These are phyloP conservation scores for Tagetes patula DNA, from an alignment of 129 eudicot genomes.

Conservation along the genomic window DNA sequence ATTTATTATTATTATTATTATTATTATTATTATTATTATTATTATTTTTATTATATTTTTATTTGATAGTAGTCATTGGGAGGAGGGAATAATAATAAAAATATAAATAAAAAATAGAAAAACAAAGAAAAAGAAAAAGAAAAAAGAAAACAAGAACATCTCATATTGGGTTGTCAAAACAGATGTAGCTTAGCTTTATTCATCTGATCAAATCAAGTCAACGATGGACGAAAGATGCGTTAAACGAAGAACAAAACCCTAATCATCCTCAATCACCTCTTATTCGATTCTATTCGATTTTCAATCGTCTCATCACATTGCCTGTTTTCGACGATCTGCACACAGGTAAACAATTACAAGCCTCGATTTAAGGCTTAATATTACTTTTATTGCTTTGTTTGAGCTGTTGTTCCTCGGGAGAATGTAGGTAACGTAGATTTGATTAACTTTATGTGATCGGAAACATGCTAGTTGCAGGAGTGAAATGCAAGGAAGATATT, in stretches of 20 bases:
- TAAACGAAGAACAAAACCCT: constrained; percentile 34
- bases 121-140: background rate
- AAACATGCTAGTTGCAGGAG: constrained; percentile 10
- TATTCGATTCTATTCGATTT: constrained; percentile 25
- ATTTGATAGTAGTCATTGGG: constrained; percentile 4
- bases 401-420: constrained; percentile 10
- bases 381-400: constrained; percentile 17
- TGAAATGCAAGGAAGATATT: background rate
- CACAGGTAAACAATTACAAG: background rate
- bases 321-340: constrained; percentile 26
- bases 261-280: constrained; percentile 2
- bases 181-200: constrained; percentile 16
- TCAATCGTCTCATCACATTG: constrained; percentile 28
- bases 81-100: constrained; percentile 9
- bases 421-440: constrained; percentile 31
- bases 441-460: constrained; percentile 22
- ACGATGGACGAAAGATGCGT: constrained; percentile 25
- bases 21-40: background rate
- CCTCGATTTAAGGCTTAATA: constrained; percentile 17
- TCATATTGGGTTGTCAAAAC: constrained; percentile 36
- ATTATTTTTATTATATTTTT: background rate
- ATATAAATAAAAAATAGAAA: background rate
- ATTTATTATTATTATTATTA: no score
- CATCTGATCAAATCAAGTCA: constrained; percentile 28
- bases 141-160: constrained; percentile 31